phyloP scores from a whole-genome alignment of 345 rosid genomes.

The thale cress (Arabidopsis thaliana) region DNA sequence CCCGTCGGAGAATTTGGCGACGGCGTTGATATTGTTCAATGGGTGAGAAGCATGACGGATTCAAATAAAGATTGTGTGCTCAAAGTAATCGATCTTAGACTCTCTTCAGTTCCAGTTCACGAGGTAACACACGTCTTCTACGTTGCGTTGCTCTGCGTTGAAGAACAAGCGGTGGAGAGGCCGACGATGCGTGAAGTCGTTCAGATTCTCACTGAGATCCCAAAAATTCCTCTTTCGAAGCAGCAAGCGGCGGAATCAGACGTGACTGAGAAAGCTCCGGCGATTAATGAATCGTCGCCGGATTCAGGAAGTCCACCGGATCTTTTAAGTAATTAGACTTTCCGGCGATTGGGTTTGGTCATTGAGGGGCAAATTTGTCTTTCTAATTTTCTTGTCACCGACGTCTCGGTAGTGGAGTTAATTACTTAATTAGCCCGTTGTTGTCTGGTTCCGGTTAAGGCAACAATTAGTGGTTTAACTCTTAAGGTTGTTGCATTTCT shows the following conservation, averaged over 20 bases:
- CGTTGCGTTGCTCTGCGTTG: conserved; percentile 89
- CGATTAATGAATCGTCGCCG: conserved; percentile 17
- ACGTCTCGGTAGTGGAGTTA: background rate
- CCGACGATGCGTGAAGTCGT: conserved; percentile 96
- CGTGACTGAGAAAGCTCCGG: conserved; percentile 26
- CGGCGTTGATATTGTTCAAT: conserved; percentile 94
- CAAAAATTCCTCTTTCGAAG: conserved; percentile 56
- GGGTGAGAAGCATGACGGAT: conserved; percentile 85
- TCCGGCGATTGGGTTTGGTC: background rate
- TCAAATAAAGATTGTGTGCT: conserved; percentile 80
- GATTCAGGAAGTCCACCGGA: conserved; percentile 23
- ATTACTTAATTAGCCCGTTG: background rate
- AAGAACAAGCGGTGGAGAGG: conserved; percentile 91
- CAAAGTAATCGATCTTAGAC: conserved; percentile 80
- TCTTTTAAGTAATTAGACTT: conserved; percentile 19
- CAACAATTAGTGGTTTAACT: background rate
- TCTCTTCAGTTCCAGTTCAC: conserved; percentile 71
- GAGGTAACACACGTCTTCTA: conserved; percentile 92
- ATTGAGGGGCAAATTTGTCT: conserved; percentile 7
- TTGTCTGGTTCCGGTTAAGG: background rate
- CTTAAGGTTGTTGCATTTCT: conserved; percentile 9
- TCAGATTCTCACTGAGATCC: conserved; percentile 86
- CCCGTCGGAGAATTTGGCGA: conserved; percentile 97
- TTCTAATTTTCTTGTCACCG: background rate
- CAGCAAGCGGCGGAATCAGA: conserved; percentile 45